These are phyloP conservation scores for Dothistroma septosporum DNA, from an alignment of 2,329 filamentous ascomycete genomes.

Conservation along the genomic window DNA sequence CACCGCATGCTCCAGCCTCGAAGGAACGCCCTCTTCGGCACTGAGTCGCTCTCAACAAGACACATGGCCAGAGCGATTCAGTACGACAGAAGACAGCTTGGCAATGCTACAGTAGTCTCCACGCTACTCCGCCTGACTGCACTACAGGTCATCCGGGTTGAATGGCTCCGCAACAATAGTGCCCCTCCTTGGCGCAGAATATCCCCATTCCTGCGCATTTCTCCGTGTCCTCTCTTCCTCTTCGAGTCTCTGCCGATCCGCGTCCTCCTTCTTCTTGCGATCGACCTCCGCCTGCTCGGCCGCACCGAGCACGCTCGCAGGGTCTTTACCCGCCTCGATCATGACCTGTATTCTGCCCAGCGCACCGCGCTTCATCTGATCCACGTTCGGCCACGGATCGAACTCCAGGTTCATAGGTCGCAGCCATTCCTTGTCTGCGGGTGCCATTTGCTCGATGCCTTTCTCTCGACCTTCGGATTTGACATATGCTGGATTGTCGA, in stretches of 20 bases:
- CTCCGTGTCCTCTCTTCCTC: conserved; percentile 27
- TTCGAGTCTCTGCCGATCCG: conserved; percentile 38
- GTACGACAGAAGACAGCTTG: neutral
- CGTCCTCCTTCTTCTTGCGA: conserved; percentile 35
- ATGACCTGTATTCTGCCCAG: conserved; percentile 60
- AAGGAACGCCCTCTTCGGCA: neutral
- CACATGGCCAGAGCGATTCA: neutral
- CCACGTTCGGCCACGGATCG: conserved; percentile 71
- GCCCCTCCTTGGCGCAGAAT: conserved; percentile 10
- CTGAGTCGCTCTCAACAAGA: neutral
- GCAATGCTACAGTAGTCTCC: neutral
- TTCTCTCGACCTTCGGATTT: conserved; percentile 15
- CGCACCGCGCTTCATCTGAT: conserved; percentile 64
- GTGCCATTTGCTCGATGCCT: conserved; percentile 29
- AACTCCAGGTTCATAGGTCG: conserved; percentile 52
- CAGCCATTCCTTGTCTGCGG: conserved; percentile 38
- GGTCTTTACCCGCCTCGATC: conserved; percentile 59
- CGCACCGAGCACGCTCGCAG: conserved; percentile 44
- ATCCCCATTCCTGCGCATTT: conserved; percentile 14
- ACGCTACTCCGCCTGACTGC: neutral
- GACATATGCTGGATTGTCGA: conserved; percentile 15
- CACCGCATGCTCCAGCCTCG: neutral
- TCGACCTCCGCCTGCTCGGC: conserved; percentile 39
- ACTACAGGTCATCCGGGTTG: conserved; percentile 34
- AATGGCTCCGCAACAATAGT: conserved; percentile 31